A percentile compares a stretch with the other conserved stretches of the same genome.
phyloP scores from a whole-genome alignment of 2,329 filamentous ascomycete genomes.

The Bipolaris gigantea region DNA sequence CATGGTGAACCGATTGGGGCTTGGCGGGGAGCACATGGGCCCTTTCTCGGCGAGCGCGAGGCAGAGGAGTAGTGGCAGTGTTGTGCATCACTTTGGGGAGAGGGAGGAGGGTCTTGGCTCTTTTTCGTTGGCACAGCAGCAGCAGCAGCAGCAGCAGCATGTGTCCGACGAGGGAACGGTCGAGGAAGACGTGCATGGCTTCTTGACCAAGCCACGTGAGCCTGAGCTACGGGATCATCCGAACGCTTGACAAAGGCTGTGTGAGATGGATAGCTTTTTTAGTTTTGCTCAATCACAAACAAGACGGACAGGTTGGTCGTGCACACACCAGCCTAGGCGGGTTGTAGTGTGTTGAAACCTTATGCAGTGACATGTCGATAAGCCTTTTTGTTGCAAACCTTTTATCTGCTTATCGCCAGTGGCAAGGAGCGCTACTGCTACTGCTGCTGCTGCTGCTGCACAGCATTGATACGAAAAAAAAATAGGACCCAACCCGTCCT shows the following conservation, averaged over 20 bases:
- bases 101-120: not conserved
- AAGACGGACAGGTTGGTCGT: too few species aligned
- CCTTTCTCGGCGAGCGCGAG: not conserved
- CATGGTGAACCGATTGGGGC: constrained; percentile 13
- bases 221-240: not conserved
- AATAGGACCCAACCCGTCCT: too few species aligned
- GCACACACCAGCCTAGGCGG: too few species aligned
- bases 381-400: too few species aligned
- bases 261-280: too few species aligned
- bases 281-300: not conserved
- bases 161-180: not conserved
- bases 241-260: not conserved
- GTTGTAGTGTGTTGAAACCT: too few species aligned
- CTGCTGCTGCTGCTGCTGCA: too few species aligned
- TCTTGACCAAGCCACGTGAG: not conserved
- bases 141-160: not conserved
- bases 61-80: not conserved
- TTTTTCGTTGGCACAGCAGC: not conserved
- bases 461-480: too few species aligned
- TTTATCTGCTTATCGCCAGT: too few species aligned
- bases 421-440: too few species aligned
- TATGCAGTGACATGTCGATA: too few species aligned
- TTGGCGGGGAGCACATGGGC: constrained; percentile 16
- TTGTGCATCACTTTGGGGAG: not conserved
- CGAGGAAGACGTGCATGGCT: not conserved